These are phyloP conservation scores for Hymenochaete sp. DNA, from an alignment of 1,284 basidiomycete genomes.

Conservation along the genomic window DNA sequence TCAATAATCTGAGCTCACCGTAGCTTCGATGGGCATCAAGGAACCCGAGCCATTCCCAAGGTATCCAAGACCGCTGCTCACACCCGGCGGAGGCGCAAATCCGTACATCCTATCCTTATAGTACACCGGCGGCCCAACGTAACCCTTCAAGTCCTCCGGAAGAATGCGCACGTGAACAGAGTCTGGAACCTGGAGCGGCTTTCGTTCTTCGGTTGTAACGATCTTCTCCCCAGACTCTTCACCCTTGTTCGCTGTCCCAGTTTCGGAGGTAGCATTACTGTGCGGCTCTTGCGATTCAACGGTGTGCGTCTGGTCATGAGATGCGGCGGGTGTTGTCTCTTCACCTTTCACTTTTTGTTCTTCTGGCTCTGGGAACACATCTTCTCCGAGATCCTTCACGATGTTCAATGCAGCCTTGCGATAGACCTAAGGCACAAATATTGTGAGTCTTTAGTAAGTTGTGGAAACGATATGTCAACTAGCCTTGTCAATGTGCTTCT, in stretches of 20 bases:
- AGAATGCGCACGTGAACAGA: conserved; percentile 77
- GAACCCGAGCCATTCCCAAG: conserved; percentile 93
- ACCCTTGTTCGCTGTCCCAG: conserved; percentile 18
- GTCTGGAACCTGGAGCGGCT: conserved; percentile 78
- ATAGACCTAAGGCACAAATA: conserved; percentile 65
- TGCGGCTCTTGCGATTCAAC: conserved; percentile 31
- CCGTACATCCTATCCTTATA: conserved; percentile 93
- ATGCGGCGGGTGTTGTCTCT: conserved; percentile 19
- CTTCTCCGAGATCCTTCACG: conserved; percentile 87
- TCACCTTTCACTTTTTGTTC: conserved; percentile 34
- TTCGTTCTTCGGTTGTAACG: conserved; percentile 71
- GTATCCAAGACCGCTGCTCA: conserved; percentile 91
- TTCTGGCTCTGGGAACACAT: conserved; percentile 69
- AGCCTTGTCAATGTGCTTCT: conserved; percentile 97
- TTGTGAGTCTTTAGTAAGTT: conserved; percentile 5
- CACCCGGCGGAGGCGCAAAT: conserved; percentile 78
- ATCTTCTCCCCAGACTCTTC: conserved; percentile 32
- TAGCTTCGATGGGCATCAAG: conserved; percentile 95
- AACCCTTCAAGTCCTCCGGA: conserved; percentile 86
- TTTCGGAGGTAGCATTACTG: conserved; percentile 26
- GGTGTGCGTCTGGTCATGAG: conserved; percentile 18
- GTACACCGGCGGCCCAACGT: conserved; percentile 93
- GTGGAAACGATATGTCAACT: conserved; percentile 10
- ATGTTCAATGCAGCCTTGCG: conserved; percentile 94
- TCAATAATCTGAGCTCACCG: conserved; percentile 40